Base-by-base conservation (phyloP, 768 basidiomycete genomes). In the Hygrocybe punicea region DNA sequence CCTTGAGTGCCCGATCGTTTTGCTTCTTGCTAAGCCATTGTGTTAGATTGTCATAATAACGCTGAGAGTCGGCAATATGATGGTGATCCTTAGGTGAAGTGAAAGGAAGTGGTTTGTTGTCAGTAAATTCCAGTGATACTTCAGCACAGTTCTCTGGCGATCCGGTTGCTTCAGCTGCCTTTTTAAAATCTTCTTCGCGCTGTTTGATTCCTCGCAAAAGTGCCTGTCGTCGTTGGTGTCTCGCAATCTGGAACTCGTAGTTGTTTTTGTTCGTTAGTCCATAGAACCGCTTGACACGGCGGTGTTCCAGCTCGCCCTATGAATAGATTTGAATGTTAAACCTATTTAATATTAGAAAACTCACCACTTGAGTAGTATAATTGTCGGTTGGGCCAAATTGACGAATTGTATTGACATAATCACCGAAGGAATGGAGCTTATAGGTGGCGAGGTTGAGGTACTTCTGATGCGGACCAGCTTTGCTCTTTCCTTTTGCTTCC, bases 281-380 rank as follows among this genome's bases (percentile, higher is more conserved):
- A 45, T 74, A 78, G 50, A 71, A 70, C 0, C 53, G 53, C 60
- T 79, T 78, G 16, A 70, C 65, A 0, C 56, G 57, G 0, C 62
- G 62, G 51, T 78, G 78, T 56, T 77, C 68, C 0, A 69, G 63
- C 53, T 78, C 75, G 0, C 73, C 71, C 75, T 77, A 42, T 29
- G 11, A 23, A n/a, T 9, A 34, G 11, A 46, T 34, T 37, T 23
- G 44, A 17, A 44, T 37, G 10, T 13, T 23, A 36, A 16, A 56
- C 10, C 7, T 21, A 8, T 11, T 17, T 39, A 56, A 36, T 50
- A 25, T 16, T 37, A 37, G n/a, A 35, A 21, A 25, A 62, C 69
- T 25, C 57, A 79, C 77, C 37, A 72, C 51, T 54, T 79, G 76
- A 0, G 76, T 80, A 0, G 73, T 74, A 53, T 73, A 75, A 1